phyloP scores from a whole-genome alignment of 2,329 filamentous ascomycete species.

The Aureobasidium zeae region DNA sequence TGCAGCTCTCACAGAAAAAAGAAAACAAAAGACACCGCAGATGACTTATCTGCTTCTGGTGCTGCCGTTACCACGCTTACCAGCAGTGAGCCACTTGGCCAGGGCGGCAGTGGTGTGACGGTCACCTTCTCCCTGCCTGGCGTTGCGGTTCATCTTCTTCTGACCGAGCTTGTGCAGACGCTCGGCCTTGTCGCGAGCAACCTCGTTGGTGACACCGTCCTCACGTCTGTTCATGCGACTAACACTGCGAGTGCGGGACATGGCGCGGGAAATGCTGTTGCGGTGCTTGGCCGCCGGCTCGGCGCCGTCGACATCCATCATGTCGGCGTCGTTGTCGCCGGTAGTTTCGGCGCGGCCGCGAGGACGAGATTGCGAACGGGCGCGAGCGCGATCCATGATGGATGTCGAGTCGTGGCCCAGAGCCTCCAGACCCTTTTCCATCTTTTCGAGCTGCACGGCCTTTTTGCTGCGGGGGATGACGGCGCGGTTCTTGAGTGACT shows the following conservation, averaged over 20 bases:
- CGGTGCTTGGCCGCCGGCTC: constrained; percentile 23
- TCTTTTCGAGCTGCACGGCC: constrained; percentile 74
- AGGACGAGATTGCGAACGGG: constrained; percentile 56
- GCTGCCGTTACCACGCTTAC: constrained; percentile 92
- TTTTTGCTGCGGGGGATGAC: constrained; percentile 77
- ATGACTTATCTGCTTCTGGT: constrained; percentile 49
- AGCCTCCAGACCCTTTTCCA: constrained; percentile 75
- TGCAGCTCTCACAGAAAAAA: not conserved
- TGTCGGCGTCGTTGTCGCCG: constrained; percentile 54
- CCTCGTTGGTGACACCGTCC: constrained; percentile 65
- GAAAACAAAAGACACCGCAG: not conserved
- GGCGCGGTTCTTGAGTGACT: constrained; percentile 93
- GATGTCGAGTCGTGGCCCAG: constrained; percentile 77
- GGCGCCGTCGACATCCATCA: constrained; percentile 57
- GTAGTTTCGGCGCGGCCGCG: constrained; percentile 44
- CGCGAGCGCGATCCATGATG: constrained; percentile 58
- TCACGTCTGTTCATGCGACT: constrained; percentile 59
- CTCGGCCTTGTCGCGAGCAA: constrained; percentile 67
- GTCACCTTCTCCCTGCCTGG: constrained; percentile 92
- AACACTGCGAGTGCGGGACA: constrained; percentile 60
- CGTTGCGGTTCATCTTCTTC: constrained; percentile 98
- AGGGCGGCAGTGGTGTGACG: constrained; percentile 73
- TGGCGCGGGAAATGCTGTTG: constrained; percentile 45
- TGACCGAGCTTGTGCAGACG: constrained; percentile 80
- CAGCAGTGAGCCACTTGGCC: constrained; percentile 84